Conservation (phyloP, 179 eudicot genomes). For the Camellia oleifera region DNA sequence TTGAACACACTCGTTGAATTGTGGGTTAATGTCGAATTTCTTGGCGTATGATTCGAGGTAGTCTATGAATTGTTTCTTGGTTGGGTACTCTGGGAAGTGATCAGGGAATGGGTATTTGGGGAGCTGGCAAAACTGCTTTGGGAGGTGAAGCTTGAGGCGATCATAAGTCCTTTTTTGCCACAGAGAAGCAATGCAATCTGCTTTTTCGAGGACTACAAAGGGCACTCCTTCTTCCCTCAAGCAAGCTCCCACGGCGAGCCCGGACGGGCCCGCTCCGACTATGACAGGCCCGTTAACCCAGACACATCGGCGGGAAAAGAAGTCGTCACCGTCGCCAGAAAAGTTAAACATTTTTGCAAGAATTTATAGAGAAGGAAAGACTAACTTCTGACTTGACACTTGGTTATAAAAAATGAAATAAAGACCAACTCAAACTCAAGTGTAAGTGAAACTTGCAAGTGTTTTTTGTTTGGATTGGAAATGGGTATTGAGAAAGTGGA, state of each 20-base stretch:
- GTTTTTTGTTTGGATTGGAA: neutral
- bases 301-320: constrained; percentile 45
- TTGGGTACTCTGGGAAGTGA: constrained; percentile 80
- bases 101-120: constrained; percentile 80
- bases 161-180: constrained; percentile 91
- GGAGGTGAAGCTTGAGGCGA: constrained; percentile 83
- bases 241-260: constrained; percentile 86
- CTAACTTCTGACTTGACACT: too few species aligned
- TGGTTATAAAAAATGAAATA: too few species aligned
- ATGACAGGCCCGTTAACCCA: constrained; percentile 93
- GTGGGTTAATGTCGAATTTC: constrained; percentile 62
- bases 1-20: constrained; percentile 66
- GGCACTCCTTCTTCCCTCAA: constrained; percentile 77
- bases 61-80: constrained; percentile 69
- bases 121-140: constrained; percentile 80
- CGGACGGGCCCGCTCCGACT: constrained; percentile 96
- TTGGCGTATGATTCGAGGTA: constrained; percentile 75
- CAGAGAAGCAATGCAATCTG: constrained; percentile 85
- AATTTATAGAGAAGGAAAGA: neutral
- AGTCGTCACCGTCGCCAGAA: constrained; percentile 20
- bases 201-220: constrained; percentile 62
- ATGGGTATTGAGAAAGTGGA: neutral
- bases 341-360: constrained; percentile 34
- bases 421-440: neutral
- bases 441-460: neutral